Conservation (phyloP, 345 rosid species). For the Isatis tinctoria region DNA sequence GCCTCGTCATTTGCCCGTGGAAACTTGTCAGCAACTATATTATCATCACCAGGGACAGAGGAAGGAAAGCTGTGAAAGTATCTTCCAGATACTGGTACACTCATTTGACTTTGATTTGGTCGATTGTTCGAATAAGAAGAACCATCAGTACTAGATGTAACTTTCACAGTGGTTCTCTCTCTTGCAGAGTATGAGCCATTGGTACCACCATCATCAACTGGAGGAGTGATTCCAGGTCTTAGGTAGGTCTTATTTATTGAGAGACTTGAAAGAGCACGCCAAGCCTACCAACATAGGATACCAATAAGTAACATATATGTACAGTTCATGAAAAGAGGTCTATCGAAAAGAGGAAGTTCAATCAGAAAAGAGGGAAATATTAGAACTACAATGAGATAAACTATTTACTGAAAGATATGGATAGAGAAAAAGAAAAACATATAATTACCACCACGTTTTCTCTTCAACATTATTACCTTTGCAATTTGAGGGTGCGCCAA, state of each 20-base stretch:
- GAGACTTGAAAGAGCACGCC: conserved; percentile 76
- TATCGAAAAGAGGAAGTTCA: background rate
- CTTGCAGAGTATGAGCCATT: conserved; percentile 32
- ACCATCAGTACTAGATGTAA: conserved; percentile 31
- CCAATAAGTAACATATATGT: conserved; percentile 2
- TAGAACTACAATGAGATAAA: background rate
- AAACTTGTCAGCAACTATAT: conserved; percentile 32
- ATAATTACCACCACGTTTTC: background rate
- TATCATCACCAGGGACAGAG: conserved; percentile 21
- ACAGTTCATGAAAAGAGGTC: background rate
- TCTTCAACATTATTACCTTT: conserved; percentile 47
- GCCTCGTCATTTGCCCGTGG: conserved; percentile 19
- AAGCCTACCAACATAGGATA: conserved; percentile 56
- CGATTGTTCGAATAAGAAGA: conserved; percentile 23
- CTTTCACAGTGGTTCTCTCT: conserved; percentile 34
- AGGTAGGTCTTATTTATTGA: conserved; percentile 47
- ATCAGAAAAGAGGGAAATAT: background rate
- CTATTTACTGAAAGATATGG: background rate
- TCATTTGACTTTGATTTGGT: conserved; percentile 32
- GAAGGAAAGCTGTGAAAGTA: conserved; percentile 29
- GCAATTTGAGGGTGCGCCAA: conserved; percentile 46
- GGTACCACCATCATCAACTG: conserved; percentile 36
- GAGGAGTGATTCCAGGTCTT: conserved; percentile 69
- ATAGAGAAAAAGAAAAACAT: background rate
- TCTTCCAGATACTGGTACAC: conserved; percentile 32